Base-by-base conservation (phyloP, 345 rosid genomes). In the Citrus medica region DNA sequence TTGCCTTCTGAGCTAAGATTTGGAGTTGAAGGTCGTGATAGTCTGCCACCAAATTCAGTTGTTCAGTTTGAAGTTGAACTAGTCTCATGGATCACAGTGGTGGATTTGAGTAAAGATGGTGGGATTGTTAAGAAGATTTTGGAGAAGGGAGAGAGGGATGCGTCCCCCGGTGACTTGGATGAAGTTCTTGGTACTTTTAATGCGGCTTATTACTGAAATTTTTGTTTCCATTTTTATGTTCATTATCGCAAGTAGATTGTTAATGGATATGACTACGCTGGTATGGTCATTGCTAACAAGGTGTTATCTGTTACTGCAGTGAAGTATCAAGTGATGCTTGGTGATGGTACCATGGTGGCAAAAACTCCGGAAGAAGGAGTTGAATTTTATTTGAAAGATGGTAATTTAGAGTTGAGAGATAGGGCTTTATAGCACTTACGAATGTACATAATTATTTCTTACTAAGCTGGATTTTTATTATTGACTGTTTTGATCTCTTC, bases 301-400 rank as follows among this genome's bases (percentile, higher is more conserved):
- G 6, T 63, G 6, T 48, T 65, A 13, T 79, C 68, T 64, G 25
- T 81, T 69, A 69, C 72, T 86, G 81, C 85, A 91, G 94, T 91
- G 77, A 88, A 87, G 73, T 89, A 88, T 81, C 79, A 73, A 72
- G 87, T 81, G 68, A 68, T 74, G 19, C 84, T 84, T 67, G 68
- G 67, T 62, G 89, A 87, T 82, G 90, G 91, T 32, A 71, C 86
- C 33, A 12, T 88, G 67, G 81, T 88, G 46, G 85, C 87, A 27
- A 81, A 83, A 77, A 76, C 91, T n/a, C 86, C 78, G 0, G 86
- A 82, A 76, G 91, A 76, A 78, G 92, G 94, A 74, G 40, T 83
- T n/a, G 92, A 85, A 69, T 91, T 89, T 82, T 73, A 79, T 76
- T 83, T 91, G 19, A 91, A 85, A 77, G 92, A 91, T 76, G 91